Conservation (phyloP, 2,329 filamentous ascomycete genomes). For the Arthroderma sp. region DNA sequence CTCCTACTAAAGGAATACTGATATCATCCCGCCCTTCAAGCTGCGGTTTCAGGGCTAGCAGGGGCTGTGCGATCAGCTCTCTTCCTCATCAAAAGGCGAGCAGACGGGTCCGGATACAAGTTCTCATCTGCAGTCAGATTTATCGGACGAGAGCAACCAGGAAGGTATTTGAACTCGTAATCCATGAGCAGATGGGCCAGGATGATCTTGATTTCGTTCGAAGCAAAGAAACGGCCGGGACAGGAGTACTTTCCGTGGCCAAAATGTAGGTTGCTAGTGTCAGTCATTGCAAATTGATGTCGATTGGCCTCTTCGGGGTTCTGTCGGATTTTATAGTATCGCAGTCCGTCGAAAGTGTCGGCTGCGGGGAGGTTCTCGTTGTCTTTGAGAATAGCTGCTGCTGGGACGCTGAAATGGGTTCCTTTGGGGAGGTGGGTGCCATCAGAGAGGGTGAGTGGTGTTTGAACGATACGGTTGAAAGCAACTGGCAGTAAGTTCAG, state of each 20-base stretch:
- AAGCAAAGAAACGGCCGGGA: slow-evolving; percentile 26
- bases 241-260: slow-evolving; percentile 25
- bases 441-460: slow-evolving; percentile 16
- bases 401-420: slow-evolving; percentile 9
- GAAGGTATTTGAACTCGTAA: slow-evolving; percentile 20
- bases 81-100: slow-evolving; percentile 13
- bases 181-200: slow-evolving; percentile 19
- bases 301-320: slow-evolving; percentile 11
- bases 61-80: neutral
- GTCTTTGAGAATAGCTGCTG: slow-evolving; percentile 11
- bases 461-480: slow-evolving; percentile 14
- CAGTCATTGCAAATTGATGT: slow-evolving; percentile 16
- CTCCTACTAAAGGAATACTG: neutral
- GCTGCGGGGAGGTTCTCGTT: slow-evolving; percentile 12
- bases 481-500: neutral
- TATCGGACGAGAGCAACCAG: slow-evolving; percentile 13
- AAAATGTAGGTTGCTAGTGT: slow-evolving; percentile 17
- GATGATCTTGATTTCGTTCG: slow-evolving; percentile 23
- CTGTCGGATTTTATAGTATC: slow-evolving; percentile 14
- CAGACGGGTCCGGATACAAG: slow-evolving; percentile 15
- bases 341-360: slow-evolving; percentile 18
- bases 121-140: slow-evolving; percentile 18
- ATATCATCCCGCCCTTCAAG: neutral
- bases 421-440: slow-evolving; percentile 14
- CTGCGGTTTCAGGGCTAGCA: neutral